phyloP scores from a whole-genome alignment of 495 filamentous ascomycete species.

The Neurospora sp. region DNA sequence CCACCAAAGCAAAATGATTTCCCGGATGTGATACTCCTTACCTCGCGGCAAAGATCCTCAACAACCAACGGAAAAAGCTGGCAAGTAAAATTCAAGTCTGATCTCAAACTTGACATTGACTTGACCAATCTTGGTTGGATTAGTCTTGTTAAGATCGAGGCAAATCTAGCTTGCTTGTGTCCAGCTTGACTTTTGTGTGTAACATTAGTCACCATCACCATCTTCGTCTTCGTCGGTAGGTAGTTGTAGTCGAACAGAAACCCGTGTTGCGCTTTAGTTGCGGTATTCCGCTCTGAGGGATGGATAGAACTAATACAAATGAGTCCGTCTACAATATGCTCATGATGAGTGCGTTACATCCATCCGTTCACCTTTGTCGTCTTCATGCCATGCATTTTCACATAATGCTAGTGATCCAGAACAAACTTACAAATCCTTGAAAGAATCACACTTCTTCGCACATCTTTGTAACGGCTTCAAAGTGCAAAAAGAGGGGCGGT shows the following conservation, averaged over 20 bases:
- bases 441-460: not conserved
- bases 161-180: not conserved
- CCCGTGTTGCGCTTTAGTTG: not conserved
- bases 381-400: not conserved
- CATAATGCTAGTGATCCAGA: not conserved
- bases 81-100: not conserved
- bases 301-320: not conserved
- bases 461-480: not conserved
- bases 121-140: not conserved
- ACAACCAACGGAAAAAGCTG: not conserved
- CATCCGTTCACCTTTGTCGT: not conserved
- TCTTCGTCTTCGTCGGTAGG: not conserved
- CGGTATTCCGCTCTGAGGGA: not conserved
- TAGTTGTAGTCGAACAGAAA: not conserved
- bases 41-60: not conserved
- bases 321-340: not conserved
- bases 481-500: not conserved
- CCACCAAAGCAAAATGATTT: not conserved
- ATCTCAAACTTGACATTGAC: not conserved
- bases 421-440: not conserved
- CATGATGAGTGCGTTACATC: not conserved
- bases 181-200: not conserved
- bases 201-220: not conserved
- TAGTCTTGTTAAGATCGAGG: not conserved
- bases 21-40: not conserved